Evolutionary conservation across 371 early-diverging fungal species (phyloP).

Genomic region (Rhizopus arrhizus): DNA sequence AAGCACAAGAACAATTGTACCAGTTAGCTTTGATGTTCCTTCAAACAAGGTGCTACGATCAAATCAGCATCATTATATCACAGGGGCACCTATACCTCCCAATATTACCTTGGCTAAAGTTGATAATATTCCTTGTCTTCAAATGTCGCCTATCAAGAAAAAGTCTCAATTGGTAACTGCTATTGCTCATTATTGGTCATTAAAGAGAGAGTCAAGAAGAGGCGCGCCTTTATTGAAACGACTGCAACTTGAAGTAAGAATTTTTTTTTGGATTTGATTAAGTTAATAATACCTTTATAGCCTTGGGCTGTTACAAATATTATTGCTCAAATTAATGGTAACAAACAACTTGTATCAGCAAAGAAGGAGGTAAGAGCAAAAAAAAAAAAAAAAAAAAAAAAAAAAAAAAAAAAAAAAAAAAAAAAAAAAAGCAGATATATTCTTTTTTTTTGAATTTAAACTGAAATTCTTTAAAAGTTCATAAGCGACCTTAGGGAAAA

Average conservation of each 20-base stretch:
- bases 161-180: slow-evolving; percentile 57
- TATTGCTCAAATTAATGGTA: slow-evolving; percentile 46
- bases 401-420: slow-evolving; percentile 80
- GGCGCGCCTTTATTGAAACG: slow-evolving; percentile 93
- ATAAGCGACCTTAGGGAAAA: slow-evolving; percentile 70
- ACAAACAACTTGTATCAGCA: slow-evolving; percentile 82
- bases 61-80: slow-evolving; percentile 58
- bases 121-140: slow-evolving; percentile 50
- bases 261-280: not conserved
- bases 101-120: slow-evolving; percentile 67
- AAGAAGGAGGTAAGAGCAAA: slow-evolving; percentile 78
- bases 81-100: slow-evolving; percentile 71
- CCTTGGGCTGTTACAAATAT: slow-evolving; percentile 92
- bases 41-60: slow-evolving; percentile 63
- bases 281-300: slow-evolving; percentile 31
- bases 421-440: slow-evolving; percentile 17
- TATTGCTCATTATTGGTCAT: slow-evolving; percentile 91
- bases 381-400: slow-evolving; percentile 25
- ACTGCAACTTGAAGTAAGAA: slow-evolving; percentile 83
- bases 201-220: slow-evolving; percentile 86
- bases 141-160: slow-evolving; percentile 51
- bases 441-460: slow-evolving; percentile 39
- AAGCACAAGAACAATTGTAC: not conserved
- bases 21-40: slow-evolving; percentile 13
- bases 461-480: slow-evolving; percentile 9